Conservation (phyloP, 139 green algal species). For the Coelastrella sp. region DNA sequence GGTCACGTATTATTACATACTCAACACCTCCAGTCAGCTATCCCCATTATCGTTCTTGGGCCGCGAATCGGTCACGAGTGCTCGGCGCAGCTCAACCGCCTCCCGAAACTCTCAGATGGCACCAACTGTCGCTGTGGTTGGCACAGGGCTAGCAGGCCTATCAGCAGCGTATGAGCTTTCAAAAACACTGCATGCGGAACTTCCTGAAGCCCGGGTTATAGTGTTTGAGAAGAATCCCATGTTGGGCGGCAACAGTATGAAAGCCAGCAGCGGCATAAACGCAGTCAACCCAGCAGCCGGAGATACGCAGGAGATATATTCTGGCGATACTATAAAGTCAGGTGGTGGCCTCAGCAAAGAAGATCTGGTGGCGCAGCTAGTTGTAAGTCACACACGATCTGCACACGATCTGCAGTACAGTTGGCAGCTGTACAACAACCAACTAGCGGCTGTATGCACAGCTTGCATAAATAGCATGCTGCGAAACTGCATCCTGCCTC, state of each 20-base stretch:
- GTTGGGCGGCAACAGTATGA: slow-evolving; percentile 81
- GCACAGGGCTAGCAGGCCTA: slow-evolving; percentile 71
- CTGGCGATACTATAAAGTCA: slow-evolving; percentile 61
- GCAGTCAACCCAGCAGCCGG: slow-evolving; percentile 56
- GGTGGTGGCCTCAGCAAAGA: slow-evolving; percentile 69
- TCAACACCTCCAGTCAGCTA: no score
- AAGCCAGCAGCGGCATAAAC: slow-evolving; percentile 85
- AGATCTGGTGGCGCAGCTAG: slow-evolving; percentile 69
- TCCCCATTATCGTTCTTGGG: no score
- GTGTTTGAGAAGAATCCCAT: slow-evolving; percentile 79
- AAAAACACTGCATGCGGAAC: neutral
- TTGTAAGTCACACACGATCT: slow-evolving; percentile 51
- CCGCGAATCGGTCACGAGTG: no score
- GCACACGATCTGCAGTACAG: no score
- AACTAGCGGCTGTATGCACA: no score
- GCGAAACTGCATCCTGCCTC: no score
- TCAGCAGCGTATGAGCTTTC: slow-evolving; percentile 60
- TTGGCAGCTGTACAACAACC: no score
- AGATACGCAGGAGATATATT: slow-evolving; percentile 61
- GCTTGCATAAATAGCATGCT: no score
- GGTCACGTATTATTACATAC: no score
- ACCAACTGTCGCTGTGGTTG: slow-evolving; percentile 69
- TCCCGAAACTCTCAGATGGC: neutral
- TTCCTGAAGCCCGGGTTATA: slow-evolving; percentile 53
- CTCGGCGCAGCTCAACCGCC: neutral